Conservation (phyloP, 768 basidiomycete genomes). For the Rickenella mellea region DNA sequence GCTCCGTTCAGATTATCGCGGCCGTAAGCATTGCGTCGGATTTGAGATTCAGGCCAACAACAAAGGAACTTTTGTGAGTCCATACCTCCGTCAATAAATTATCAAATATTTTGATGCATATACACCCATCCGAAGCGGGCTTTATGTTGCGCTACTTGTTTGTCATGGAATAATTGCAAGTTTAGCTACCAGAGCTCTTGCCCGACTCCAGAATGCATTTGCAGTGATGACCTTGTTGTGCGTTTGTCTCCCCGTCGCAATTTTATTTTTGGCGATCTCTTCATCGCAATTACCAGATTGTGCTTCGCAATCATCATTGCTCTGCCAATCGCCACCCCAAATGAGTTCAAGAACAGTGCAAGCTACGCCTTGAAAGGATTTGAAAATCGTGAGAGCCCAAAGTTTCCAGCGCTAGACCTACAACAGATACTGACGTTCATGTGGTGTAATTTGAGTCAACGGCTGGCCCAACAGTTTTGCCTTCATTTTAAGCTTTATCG, state of each 20-base stretch:
- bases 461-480: slow-evolving; percentile 53
- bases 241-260: slow-evolving; percentile 3
- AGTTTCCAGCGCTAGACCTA: neutral
- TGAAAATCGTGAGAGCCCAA: slow-evolving; percentile 34
- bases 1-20: slow-evolving; percentile 55
- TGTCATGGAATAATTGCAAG: slow-evolving; percentile 23
- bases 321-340: slow-evolving; percentile 54
- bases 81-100: neutral
- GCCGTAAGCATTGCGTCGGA: slow-evolving; percentile 46
- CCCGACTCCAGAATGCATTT: slow-evolving; percentile 24
- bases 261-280: neutral
- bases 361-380: slow-evolving; percentile 56
- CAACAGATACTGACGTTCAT: too few relatives aligned
- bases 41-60: slow-evolving; percentile 27
- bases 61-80: slow-evolving; percentile 34
- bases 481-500: slow-evolving; percentile 42
- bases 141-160: slow-evolving; percentile 23
- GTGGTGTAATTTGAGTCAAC: too few relatives aligned
- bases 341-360: slow-evolving; percentile 48
- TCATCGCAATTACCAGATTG: slow-evolving; percentile 12
- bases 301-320: slow-evolving; percentile 30
- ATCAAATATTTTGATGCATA: neutral
- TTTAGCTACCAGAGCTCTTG: slow-evolving; percentile 22
- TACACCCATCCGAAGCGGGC: slow-evolving; percentile 13
- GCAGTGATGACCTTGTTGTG: slow-evolving; percentile 26